A percentile compares a stretch with the other conserved stretches of the same genome.
Conservation (phyloP, 805 yeast genomes). For the Candida anglica region DNA sequence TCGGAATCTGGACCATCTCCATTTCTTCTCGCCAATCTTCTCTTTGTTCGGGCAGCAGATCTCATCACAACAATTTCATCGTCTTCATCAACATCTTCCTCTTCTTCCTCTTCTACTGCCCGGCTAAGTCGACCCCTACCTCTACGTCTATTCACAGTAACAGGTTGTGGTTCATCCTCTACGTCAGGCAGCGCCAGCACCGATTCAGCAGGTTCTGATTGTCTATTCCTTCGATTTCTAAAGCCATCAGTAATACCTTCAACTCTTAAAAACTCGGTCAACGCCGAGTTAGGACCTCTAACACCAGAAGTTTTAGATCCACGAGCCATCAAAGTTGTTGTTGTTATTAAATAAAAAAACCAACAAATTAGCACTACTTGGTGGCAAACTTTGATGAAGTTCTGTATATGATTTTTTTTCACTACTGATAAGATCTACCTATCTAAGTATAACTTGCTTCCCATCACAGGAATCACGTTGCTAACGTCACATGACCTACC, state of each 20-base stretch:
- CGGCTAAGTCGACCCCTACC: slow-evolving; percentile 4
- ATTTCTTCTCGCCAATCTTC: slow-evolving; percentile 30
- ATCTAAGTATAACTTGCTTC: no score
- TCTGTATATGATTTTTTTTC: no score
- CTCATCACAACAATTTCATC: slow-evolving; percentile 24
- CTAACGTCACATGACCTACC: no score
- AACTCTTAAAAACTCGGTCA: slow-evolving; percentile 81
- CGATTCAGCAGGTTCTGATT: slow-evolving; percentile 3
- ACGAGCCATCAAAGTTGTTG: slow-evolving; percentile 1
- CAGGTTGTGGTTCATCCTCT: slow-evolving; percentile 2
- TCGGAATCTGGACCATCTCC: slow-evolving; percentile 22
- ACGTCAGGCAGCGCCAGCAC: slow-evolving; percentile 4
- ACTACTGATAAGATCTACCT: no score
- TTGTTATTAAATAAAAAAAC: no score
- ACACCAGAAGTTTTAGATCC: slow-evolving; percentile 15
- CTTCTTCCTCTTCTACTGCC: slow-evolving; percentile 6
- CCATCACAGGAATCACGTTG: no score
- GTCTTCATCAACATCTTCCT: slow-evolving; percentile 16
- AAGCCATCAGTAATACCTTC: slow-evolving; percentile 89
- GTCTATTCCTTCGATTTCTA: slow-evolving; percentile 30
- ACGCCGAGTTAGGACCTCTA: slow-evolving; percentile 76
- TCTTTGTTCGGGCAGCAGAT: slow-evolving; percentile 39
- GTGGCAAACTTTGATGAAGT: no score
- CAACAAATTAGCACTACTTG: no score
- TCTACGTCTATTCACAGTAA: slow-evolving; percentile 1